Conservation (phyloP, 1,284 basidiomycete species). For the Anthracocystis panici-leucophaei region DNA sequence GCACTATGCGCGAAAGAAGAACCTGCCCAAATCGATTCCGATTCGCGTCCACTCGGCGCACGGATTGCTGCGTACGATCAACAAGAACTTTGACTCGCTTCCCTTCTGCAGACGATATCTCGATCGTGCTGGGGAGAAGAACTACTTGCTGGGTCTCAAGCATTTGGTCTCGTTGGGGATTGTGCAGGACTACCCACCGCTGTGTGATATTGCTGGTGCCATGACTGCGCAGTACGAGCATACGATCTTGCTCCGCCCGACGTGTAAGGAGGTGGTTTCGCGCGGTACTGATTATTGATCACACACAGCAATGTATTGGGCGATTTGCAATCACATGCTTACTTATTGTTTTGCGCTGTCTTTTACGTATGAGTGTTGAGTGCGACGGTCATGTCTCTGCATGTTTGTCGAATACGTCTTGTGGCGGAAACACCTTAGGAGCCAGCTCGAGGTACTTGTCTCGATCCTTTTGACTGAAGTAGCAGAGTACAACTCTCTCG, state of each 20-base stretch:
- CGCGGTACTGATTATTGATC: conserved; percentile 88
- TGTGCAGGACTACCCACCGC: conserved; percentile 93
- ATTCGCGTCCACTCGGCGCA: conserved; percentile 81
- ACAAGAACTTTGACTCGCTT: conserved; percentile 92
- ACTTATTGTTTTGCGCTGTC: background rate
- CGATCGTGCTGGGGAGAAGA: conserved; percentile 85
- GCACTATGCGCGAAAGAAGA: conserved; percentile 79
- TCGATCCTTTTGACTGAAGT: conserved; percentile 55
- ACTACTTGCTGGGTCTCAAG: conserved; percentile 89
- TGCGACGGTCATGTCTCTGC: conserved; percentile 11
- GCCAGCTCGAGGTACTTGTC: conserved; percentile 36
- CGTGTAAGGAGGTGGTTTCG: conserved; percentile 83
- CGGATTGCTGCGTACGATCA: conserved; percentile 86
- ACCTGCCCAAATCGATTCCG: conserved; percentile 76
- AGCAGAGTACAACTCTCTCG: conserved; percentile 59
- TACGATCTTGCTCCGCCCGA: conserved; percentile 66
- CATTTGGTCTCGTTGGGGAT: conserved; percentile 88
- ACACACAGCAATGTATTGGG: background rate
- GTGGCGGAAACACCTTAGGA: conserved; percentile 32
- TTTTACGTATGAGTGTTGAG: background rate
- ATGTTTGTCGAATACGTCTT: conserved; percentile 29
- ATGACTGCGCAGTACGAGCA: conserved; percentile 69
- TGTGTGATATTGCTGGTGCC: conserved; percentile 76
- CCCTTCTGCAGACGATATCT: conserved; percentile 96
- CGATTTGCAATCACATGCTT: background rate